These are phyloP conservation scores for Boechera divaricarpa DNA, from an alignment of 345 rosid genomes.

Conservation along the genomic window DNA sequence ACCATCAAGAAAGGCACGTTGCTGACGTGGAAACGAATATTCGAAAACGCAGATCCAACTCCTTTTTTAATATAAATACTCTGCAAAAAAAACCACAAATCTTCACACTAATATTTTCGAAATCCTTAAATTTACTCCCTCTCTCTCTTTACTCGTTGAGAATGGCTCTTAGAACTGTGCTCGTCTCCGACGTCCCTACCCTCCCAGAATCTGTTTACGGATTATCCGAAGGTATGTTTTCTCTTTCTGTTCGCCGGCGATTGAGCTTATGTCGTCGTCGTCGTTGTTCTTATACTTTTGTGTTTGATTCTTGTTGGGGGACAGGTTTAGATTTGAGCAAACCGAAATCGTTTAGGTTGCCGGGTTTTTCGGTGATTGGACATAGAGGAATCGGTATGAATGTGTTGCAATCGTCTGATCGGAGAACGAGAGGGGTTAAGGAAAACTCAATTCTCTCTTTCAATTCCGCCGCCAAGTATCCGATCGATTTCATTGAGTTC, in stretches of 20 bases:
- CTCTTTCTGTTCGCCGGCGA: slow-evolving; percentile 38
- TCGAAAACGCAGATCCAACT: slow-evolving; percentile 44
- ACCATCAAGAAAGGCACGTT: slow-evolving; percentile 13
- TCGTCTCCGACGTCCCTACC: slow-evolving; percentile 79
- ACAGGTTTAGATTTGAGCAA: slow-evolving; percentile 46
- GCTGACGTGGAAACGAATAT: slow-evolving; percentile 49
- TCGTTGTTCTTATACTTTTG: not conserved
- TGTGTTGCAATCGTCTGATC: slow-evolving; percentile 59
- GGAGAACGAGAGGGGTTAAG: slow-evolving; percentile 67
- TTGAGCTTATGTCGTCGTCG: not conserved
- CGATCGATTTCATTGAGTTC: slow-evolving; percentile 87
- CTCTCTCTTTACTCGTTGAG: not conserved
- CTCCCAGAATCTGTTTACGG: slow-evolving; percentile 58
- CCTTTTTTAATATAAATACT: slow-evolving; percentile 15
- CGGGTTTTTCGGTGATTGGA: slow-evolving; percentile 78
- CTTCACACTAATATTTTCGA: not conserved
- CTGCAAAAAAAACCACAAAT: not conserved
- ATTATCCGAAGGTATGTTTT: slow-evolving; percentile 39
- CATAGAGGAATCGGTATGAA: slow-evolving; percentile 98
- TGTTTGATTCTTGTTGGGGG: not conserved
- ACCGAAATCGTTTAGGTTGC: slow-evolving; percentile 50
- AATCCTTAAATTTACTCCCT: slow-evolving; percentile 22
- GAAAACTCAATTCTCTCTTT: slow-evolving; percentile 87
- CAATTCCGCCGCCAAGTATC: slow-evolving; percentile 72
- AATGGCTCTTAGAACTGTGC: slow-evolving; percentile 87